Evolutionary conservation across 139 green algal species (phyloP).

Genomic region (Gonium pectorale): DNA sequence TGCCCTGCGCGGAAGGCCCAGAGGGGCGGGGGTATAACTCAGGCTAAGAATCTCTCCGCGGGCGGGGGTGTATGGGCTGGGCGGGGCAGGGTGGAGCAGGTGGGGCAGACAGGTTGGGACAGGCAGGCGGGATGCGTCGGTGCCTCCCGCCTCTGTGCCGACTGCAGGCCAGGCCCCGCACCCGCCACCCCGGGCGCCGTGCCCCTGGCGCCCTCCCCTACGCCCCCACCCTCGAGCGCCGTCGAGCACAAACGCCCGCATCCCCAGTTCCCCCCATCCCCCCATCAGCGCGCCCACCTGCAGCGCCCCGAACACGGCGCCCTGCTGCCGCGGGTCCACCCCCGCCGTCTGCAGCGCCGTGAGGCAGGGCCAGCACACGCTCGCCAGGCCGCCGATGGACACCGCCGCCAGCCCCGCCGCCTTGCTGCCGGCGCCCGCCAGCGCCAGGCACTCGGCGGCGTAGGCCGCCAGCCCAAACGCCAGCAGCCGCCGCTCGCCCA

Average conservation of each 20-base stretch:
- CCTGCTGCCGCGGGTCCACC: conserved; percentile 52
- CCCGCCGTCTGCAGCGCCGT: conserved; percentile 73
- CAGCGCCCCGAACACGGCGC: conserved; percentile 70
- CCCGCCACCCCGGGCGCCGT: no score
- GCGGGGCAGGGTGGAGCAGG: no score
- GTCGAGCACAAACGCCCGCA: no score
- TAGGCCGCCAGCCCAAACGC: conserved; percentile 51
- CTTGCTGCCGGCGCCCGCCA: conserved; percentile 60
- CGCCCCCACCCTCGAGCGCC: no score
- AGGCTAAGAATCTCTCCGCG: no score
- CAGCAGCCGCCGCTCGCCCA: conserved; percentile 74
- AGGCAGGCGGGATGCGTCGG: no score
- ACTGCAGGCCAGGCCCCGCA: no score
- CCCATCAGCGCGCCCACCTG: conserved; percentile 60
- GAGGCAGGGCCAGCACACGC: conserved; percentile 74
- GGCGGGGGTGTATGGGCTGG: no score
- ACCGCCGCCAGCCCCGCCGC: conserved; percentile 48
- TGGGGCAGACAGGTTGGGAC: no score
- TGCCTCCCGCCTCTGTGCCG: no score
- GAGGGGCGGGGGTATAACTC: not conserved
- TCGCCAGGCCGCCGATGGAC: conserved; percentile 54
- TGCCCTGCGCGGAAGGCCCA: conserved; percentile 55
- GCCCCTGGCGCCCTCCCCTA: no score
- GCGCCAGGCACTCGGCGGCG: conserved; percentile 54
- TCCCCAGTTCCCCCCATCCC: no score